A percentile compares a stretch with the other conserved stretches of the same genome.
phyloP scores from a whole-genome alignment of 257 asterid genomes.

The Gynochthodes officinalis region DNA sequence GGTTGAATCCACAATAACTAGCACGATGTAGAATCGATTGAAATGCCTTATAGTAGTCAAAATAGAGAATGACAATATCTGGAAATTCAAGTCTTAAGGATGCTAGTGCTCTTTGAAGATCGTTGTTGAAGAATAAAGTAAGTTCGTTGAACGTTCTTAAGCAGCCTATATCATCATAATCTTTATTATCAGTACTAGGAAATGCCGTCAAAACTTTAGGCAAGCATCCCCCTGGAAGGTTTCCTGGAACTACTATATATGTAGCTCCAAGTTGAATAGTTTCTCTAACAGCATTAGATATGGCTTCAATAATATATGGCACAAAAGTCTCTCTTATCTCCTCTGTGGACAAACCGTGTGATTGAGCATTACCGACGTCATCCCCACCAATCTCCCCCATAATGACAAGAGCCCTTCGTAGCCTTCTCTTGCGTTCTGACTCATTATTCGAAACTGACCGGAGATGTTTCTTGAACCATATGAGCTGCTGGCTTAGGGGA shows the following conservation, averaged over 20 bases:
- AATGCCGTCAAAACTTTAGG: neutral
- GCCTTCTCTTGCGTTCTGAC: neutral
- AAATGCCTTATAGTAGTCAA: neutral
- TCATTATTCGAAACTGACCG: neutral
- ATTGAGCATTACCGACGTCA: constrained; percentile 22
- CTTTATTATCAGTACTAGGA: constrained; percentile 3
- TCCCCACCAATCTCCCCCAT: constrained; percentile 29
- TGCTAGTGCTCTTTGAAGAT: constrained; percentile 10
- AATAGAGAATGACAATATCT: constrained; percentile 1
- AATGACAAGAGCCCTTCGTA: constrained; percentile 18
- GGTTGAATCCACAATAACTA: constrained; percentile 1
- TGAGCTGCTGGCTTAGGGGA: constrained; percentile 24
- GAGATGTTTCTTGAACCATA: constrained; percentile 31
- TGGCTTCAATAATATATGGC: constrained; percentile 19
- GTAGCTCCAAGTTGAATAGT: constrained; percentile 26
- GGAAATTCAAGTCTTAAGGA: constrained; percentile 13
- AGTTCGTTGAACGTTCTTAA: constrained; percentile 3
- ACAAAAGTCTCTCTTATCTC: constrained; percentile 19
- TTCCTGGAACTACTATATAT: constrained; percentile 20
- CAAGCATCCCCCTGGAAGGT: constrained; percentile 11
- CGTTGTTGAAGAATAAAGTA: neutral
- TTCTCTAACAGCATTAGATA: constrained; percentile 23
- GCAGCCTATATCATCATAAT: constrained; percentile 20
- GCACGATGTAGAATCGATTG: constrained; percentile 1
- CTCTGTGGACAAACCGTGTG: constrained; percentile 23